Conservation (phyloP, 306 rosid genomes). For the Argentina anserina region DNA sequence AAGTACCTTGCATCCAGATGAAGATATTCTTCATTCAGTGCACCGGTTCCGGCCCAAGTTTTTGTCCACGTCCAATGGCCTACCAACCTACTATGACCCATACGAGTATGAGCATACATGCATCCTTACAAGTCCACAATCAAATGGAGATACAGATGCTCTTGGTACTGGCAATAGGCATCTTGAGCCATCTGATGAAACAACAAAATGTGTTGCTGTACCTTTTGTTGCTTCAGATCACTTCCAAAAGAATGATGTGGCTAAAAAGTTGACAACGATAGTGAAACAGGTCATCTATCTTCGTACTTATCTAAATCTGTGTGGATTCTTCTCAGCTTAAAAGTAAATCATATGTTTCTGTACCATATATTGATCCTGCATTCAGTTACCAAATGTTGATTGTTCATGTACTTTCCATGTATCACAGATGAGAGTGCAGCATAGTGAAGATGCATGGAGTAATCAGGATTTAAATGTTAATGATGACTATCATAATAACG, state of each 20-base stretch:
- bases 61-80: slow-evolving; percentile 48
- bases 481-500: slow-evolving; percentile 25
- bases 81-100: slow-evolving; percentile 47
- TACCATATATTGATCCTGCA: neutral
- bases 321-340: slow-evolving; percentile 1
- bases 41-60: slow-evolving; percentile 74
- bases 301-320: slow-evolving; percentile 17
- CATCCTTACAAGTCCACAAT: slow-evolving; percentile 29
- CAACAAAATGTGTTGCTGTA: slow-evolving; percentile 45
- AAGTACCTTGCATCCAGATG: slow-evolving; percentile 43
- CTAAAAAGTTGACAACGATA: slow-evolving; percentile 43
- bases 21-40: slow-evolving; percentile 57
- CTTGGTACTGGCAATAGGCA: slow-evolving; percentile 35
- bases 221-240: slow-evolving; percentile 62
- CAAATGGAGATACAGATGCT: slow-evolving; percentile 39
- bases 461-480: slow-evolving; percentile 27
- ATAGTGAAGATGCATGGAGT: slow-evolving; percentile 37
- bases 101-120: slow-evolving; percentile 56
- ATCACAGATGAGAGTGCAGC: slow-evolving; percentile 50
- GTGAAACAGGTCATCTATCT: slow-evolving; percentile 66
- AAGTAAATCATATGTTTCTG: neutral
- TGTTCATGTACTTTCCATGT: slow-evolving; percentile 23
- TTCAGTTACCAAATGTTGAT: neutral
- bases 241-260: slow-evolving; percentile 45
- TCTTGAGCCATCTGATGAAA: slow-evolving; percentile 39